Base-by-base conservation (phyloP, 192 early-diverging fungal species). In the Entophlyctis luteolus region DNA sequence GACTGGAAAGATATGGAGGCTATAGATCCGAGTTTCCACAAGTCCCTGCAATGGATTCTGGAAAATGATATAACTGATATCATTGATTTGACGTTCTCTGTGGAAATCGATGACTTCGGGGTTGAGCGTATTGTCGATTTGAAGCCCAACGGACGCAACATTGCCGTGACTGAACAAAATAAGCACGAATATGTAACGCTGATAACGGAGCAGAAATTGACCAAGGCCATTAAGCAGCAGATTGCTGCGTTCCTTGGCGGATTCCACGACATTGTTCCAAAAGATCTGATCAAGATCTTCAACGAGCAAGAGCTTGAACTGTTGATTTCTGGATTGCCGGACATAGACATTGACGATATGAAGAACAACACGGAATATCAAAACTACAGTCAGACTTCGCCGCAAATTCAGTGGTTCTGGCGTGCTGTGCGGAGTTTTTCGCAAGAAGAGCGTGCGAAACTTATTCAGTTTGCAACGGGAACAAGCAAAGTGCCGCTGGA, bases 301-400 rank as follows among this genome's bases (percentile, higher is more conserved):
- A 97, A 99, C 74, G 96, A 99, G 75, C 94, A 99, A 78, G 96
- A 99, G 76, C 80, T 99, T 48, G 96, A 99, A 76, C 84, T 99
- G 48, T 77, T 99, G 59, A 99, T 99, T 72, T 96, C 94, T 45
- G 96, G 96, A 23, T 77, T 99, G 79, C 96, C 96, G 2, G 96
- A 99, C 66, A 95, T 99, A 70, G 96, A 99, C 73, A 91, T 99
- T 55, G 96, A 99, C 69, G 96, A 99, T 75, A 98, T 95, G 96
- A 93, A 93, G 70, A 99, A 99, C 78, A 96, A 94, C 78, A 93
- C 94, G 12, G 91, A 91, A 75, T 99, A 99, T 72, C 90, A 93
- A 65, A 91, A 92, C 38, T 99, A 94, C 74, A 85, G 87, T 20
- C 73, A 81, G 12, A 80, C 89, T 20, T 90, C 91, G 22, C 90